phyloP scores from a whole-genome alignment of 768 basidiomycete species.

The Termitomyces sp. region DNA sequence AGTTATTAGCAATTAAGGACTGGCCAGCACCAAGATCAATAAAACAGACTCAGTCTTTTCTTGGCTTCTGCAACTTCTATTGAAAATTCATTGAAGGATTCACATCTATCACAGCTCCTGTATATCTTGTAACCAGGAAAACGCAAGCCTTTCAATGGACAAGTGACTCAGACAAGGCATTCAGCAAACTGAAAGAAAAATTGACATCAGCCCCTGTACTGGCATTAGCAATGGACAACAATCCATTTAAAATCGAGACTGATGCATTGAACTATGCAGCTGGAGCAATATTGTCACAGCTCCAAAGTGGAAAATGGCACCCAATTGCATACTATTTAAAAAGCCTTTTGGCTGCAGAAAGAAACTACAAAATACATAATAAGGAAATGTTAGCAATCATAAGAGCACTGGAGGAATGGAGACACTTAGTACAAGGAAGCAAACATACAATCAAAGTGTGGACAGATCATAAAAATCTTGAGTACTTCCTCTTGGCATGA shows the following conservation, averaged over 20 bases:
- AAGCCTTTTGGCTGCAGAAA: conserved; percentile 21
- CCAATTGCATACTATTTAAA: background rate
- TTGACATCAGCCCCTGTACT: background rate
- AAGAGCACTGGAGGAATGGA: conserved; percentile 19
- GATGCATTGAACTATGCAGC: background rate
- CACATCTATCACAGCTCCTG: background rate
- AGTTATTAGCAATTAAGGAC: no score
- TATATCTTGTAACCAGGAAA: background rate
- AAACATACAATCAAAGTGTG: conserved; percentile 19
- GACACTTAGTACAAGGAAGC: conserved; percentile 18
- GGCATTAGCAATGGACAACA: background rate
- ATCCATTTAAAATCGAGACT: background rate
- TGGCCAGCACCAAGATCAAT: no score
- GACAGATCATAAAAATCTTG: conserved; percentile 33
- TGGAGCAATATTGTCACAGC: conserved; percentile 7
- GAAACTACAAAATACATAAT: conserved; percentile 30
- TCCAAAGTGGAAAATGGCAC: conserved; percentile 12
- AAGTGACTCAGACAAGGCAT: background rate
- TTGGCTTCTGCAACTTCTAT: no score
- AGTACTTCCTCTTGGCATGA: conserved; percentile 32
- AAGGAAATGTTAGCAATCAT: conserved; percentile 45
- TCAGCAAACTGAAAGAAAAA: background rate
- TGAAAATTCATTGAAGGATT: background rate
- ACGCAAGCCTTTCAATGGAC: background rate
- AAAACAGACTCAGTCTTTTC: no score